Conservation (phyloP, 2,329 filamentous ascomycete genomes). For the Ceratocystis eucalypticola region DNA sequence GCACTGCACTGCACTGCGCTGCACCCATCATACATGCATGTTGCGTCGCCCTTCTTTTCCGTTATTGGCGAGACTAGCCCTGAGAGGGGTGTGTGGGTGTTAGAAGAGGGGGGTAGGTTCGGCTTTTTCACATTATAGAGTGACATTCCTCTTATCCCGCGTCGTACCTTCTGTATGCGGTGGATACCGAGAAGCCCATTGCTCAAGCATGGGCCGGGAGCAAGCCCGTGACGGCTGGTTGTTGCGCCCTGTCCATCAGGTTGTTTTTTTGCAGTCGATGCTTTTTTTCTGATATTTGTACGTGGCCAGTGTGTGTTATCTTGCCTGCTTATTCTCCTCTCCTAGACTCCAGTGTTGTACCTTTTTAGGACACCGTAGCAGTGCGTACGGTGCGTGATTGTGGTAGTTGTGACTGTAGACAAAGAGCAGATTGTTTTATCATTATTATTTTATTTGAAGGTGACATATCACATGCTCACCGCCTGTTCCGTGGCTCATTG, state of each 20-base stretch:
- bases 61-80: neutral
- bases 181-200: neutral
- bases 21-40: neutral
- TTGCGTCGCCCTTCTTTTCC: neutral
- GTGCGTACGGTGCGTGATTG: neutral
- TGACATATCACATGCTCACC: slow-evolving; percentile 9
- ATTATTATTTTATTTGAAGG: neutral
- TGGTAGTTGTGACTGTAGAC: neutral
- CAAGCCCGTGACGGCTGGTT: slow-evolving; percentile 2
- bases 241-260: slow-evolving; percentile 9
- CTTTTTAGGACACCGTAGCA: neutral
- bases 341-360: neutral
- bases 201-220: neutral
- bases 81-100: neutral
- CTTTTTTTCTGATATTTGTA: neutral
- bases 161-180: neutral
- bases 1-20: neutral
- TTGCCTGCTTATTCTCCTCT: neutral
- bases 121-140: neutral
- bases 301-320: neutral
- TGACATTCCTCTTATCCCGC: neutral
- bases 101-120: neutral
- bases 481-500: neutral
- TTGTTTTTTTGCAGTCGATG: slow-evolving; percentile 1
- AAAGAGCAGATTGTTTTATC: neutral